phyloP scores from a whole-genome alignment of 1,139 yeast species.

The Oligophagozyma castellii region DNA sequence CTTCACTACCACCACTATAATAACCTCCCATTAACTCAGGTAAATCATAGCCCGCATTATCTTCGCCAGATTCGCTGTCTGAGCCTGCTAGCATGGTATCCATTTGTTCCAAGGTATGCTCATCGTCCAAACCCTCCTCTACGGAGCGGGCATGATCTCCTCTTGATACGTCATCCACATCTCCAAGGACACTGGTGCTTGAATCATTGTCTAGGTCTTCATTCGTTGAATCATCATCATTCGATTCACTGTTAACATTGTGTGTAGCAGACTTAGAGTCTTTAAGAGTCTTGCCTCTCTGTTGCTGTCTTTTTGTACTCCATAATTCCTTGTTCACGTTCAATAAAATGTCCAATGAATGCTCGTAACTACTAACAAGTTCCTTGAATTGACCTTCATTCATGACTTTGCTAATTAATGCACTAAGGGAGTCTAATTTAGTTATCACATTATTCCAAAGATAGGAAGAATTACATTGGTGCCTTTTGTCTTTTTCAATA shows the following conservation, averaged over 20 bases:
- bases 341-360: conserved; percentile 45
- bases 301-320: conserved; percentile 1
- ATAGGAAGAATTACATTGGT: conserved; percentile 32
- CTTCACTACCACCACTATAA: conserved; percentile 55
- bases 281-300: conserved; percentile 1
- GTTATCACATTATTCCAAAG: conserved; percentile 36
- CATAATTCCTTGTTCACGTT: conserved; percentile 38
- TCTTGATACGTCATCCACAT: conserved; percentile 25
- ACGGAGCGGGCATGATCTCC: too few species aligned
- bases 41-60: conserved; percentile 27
- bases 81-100: conserved; percentile 43
- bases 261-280: conserved; percentile 1
- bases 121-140: conserved; percentile 9
- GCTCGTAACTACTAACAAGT: conserved; percentile 36
- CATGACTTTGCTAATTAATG: conserved; percentile 32
- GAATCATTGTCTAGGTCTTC: conserved; percentile 13
- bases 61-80: conserved; percentile 36
- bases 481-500: conserved; percentile 17
- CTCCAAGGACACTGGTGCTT: conserved; percentile 15
- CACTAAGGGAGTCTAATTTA: conserved; percentile 29
- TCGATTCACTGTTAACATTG: conserved; percentile 18
- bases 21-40: conserved; percentile 73
- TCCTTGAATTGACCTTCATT: conserved; percentile 41
- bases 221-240: conserved; percentile 13
- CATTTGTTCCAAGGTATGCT: conserved; percentile 24